Base-by-base conservation (phyloP, 2,329 filamentous ascomycete genomes). In the Sporothrix schenckii region DNA sequence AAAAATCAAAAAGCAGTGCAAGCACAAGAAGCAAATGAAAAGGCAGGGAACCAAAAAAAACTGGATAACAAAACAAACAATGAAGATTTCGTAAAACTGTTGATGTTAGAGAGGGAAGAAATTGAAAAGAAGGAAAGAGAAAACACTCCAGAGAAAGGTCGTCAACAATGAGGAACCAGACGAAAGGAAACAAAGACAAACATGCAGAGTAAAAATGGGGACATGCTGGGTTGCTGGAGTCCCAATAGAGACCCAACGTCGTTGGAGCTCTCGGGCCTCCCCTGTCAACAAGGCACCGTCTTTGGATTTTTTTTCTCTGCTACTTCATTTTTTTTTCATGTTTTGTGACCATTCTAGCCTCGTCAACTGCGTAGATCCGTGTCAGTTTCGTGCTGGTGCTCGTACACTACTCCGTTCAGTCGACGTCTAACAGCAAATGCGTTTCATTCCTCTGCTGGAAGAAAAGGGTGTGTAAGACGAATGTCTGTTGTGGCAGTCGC, bases 291-390 rank as follows among this genome's bases (percentile, higher is more conserved):
- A 27, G 9, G 47, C 44, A 50, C 27, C 47, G 41, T 50, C 54
- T 63, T 50, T 19, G 34, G 49, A 49, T 71, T 72, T 75, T 75
- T 75, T 77, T 78, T 75, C 76, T 78, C 76, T 77, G 77, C 76
- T 76, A 76, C 77, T 30, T 11, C n/a, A 16, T 19, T n/a, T 50
- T 27, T 47, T n/a, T 44, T 9, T 21, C 6, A 41, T 10, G 14
- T 9, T 4, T 34, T 34, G 34, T 34, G 34, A 34, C 34, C 34
- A 9, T 47, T 44, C 41, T 4, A 5, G 44, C 44, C 44, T 49
- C 44, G 14, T 49, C 49, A 6, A 16, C 49, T 50, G 52, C 13
- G 14, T 19, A 27, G 10, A 54, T 11, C 56, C 56, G n/a, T 61
- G 13, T 63, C 39, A 58, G 30, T 60, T 21, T 41, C 30, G 56